Evolutionary conservation across 495 filamentous ascomycete species (phyloP), one percentile per base, ranked within the genome.

Genomic region (Penicillium lividum): DNA sequence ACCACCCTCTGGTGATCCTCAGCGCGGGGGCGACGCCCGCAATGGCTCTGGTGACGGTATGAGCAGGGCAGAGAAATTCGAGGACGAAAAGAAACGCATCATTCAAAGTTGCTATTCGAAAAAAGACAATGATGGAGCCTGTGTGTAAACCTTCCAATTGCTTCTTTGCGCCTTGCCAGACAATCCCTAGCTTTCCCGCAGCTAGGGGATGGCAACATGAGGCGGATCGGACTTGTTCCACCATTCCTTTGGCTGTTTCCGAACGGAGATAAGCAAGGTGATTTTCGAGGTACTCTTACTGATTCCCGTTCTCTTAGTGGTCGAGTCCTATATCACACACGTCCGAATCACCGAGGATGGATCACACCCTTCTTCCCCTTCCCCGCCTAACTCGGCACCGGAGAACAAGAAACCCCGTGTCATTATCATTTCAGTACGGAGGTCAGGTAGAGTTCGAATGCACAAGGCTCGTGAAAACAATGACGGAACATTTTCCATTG

Each of bases 241-340:
- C 31, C 8, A 30, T 18, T 11, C 11, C 51, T 18, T 28, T 29
- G 4, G 51, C 29, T 53, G 8, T 27, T n/a, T 8, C 29, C 7
- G 2, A 34, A 30, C 8, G 48, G 36, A 45, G 25, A 16, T 10
- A 3, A n/a, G 18, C 34, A 18, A 8, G 4, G 2, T 49, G n/a
- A 22, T 7, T 15, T n/a, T 44, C 13, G 15, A 31, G 16, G n/a
- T 5, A 36, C 43, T 40, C 30, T 29, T 48, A 44, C 61, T 73
- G 29, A 72, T 57, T 55, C 42, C 51, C 34, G 22, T 51, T 51
- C 11, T 27, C 27, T 28, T 66, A 96, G 92, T 90, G 60, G 80
- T 86, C 57, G 94, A 98, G 74, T 96, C 92, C 50, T 98, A 98
- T 77, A 98, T 98, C 61, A 98, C 93, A 7, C 94, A 98, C 70